Percentiles rank a stretch among this genome's conserved stretches.
These are phyloP conservation scores for Fusarium sp. DNA, from an alignment of 2,329 filamentous ascomycete genomes.

Conservation along the genomic window DNA sequence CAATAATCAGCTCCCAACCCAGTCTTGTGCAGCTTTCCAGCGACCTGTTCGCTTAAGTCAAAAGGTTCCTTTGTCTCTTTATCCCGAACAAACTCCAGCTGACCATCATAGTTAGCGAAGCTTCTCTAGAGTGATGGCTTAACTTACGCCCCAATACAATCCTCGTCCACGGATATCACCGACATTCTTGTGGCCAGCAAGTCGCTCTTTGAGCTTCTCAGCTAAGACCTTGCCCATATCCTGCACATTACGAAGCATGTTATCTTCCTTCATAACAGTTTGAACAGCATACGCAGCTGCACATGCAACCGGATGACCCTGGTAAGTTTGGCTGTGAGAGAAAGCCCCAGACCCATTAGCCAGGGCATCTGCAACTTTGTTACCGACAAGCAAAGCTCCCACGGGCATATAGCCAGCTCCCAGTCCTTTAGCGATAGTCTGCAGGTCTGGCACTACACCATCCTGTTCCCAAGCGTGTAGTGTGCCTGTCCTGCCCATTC, in stretches of 20 bases:
- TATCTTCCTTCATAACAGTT: constrained; percentile 30
- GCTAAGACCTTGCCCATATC: neutral
- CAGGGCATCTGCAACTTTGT: constrained; percentile 21
- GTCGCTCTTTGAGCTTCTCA: constrained; percentile 8
- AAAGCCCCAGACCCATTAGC: constrained; percentile 53
- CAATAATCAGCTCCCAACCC: neutral
- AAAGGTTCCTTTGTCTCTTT: constrained; percentile 21
- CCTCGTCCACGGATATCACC: constrained; percentile 41
- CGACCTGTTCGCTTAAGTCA: neutral
- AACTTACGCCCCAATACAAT: constrained; percentile 40
- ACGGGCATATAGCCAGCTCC: constrained; percentile 51
- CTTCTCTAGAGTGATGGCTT: accelerated
- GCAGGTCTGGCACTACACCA: constrained; percentile 69
- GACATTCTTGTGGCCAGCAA: constrained; percentile 26
- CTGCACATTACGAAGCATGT: constrained; percentile 25
- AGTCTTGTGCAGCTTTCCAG: constrained; percentile 29
- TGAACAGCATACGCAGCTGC: constrained; percentile 57
- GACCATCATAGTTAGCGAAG: neutral
- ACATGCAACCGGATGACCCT: constrained; percentile 55
- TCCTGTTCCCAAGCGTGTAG: constrained; percentile 75
- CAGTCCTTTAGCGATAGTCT: constrained; percentile 75
- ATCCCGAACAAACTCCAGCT: constrained; percentile 33
- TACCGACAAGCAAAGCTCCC: constrained; percentile 21
- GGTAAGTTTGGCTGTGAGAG: constrained; percentile 69
- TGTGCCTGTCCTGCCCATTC: constrained; percentile 71